A percentile compares a stretch with the other conserved stretches of the same genome.
Evolutionary conservation across 75 land plant genomes (phyloP).

Genomic region (Selaginella moellendorffii): DNA sequence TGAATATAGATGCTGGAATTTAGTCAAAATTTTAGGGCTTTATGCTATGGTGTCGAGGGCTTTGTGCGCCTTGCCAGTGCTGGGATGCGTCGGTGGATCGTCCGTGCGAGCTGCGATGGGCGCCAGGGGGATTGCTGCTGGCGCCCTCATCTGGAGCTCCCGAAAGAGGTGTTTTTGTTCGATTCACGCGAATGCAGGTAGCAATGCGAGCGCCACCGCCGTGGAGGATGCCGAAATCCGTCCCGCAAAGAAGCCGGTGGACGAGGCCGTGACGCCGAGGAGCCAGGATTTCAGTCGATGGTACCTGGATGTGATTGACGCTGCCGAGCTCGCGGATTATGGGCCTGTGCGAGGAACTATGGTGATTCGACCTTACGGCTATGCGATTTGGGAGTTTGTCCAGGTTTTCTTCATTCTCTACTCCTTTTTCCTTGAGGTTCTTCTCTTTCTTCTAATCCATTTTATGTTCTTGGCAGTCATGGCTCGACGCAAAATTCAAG

Average conservation of each 20-base stretch:
- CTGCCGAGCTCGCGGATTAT: conserved; percentile 92
- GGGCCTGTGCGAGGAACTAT: conserved; percentile 98
- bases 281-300: conserved; percentile 87
- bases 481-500: conserved; percentile 86
- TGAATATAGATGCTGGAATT: too few relatives aligned
- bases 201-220: too few relatives aligned
- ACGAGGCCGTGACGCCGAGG: conserved; percentile 48
- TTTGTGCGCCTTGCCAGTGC: background rate
- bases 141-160: too few relatives aligned
- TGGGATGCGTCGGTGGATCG: background rate
- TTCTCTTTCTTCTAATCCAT: too few relatives aligned
- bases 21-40: conserved; percentile 1
- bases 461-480: conserved; percentile 13
- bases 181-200: too few relatives aligned
- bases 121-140: background rate
- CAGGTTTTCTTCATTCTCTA: too few relatives aligned
- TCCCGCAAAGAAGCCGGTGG: background rate
- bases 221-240: too few relatives aligned
- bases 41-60: background rate
- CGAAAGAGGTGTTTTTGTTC: too few relatives aligned
- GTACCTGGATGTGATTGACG: conserved; percentile 80
- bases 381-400: conserved; percentile 95
- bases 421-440: too few relatives aligned
- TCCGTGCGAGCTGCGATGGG: too few relatives aligned
- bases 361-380: conserved; percentile 99